Conservation (phyloP, 1,284 basidiomycete genomes). For the Kwoniella shivajii region DNA sequence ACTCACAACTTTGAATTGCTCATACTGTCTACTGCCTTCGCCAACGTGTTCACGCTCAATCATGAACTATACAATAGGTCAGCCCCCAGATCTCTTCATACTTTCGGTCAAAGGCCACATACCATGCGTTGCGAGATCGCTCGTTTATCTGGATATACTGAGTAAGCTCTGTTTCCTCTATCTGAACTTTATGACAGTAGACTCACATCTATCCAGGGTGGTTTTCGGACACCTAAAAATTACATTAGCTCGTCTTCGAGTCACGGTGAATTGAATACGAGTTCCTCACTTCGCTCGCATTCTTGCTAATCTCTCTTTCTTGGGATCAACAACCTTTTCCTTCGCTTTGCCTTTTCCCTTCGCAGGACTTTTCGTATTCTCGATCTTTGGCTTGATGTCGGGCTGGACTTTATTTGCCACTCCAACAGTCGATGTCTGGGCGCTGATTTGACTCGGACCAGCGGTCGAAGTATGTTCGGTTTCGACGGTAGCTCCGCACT, state of each 20-base stretch:
- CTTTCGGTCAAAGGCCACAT: neutral
- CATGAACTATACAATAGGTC: constrained; percentile 25
- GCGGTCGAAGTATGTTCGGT: too few species aligned
- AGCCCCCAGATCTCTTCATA: neutral
- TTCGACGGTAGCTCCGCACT: too few species aligned
- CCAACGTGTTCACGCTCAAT: constrained; percentile 23
- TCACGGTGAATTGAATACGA: neutral
- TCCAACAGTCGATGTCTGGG: neutral
- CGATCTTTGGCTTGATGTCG: neutral
- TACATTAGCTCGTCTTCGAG: neutral
- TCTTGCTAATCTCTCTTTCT: constrained; percentile 14
- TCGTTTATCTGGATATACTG: constrained; percentile 21
- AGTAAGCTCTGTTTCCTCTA: constrained; percentile 7
- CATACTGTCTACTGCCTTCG: constrained; percentile 3
- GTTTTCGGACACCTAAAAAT: constrained; percentile 12
- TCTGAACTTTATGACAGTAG: neutral
- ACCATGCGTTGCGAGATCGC: constrained; percentile 45
- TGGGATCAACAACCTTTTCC: constrained; percentile 12
- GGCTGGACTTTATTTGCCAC: neutral
- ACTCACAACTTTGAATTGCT: constrained; percentile 37
- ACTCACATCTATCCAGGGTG: constrained; percentile 16
- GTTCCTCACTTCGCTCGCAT: constrained; percentile 11
- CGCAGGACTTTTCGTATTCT: neutral
- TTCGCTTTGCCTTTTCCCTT: constrained; percentile 17
- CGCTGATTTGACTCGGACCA: too few species aligned